Percentiles rank a stretch among this genome's conserved stretches.
Conservation (phyloP, 2,329 filamentous ascomycete species). For the Verticillium tricorpus region DNA sequence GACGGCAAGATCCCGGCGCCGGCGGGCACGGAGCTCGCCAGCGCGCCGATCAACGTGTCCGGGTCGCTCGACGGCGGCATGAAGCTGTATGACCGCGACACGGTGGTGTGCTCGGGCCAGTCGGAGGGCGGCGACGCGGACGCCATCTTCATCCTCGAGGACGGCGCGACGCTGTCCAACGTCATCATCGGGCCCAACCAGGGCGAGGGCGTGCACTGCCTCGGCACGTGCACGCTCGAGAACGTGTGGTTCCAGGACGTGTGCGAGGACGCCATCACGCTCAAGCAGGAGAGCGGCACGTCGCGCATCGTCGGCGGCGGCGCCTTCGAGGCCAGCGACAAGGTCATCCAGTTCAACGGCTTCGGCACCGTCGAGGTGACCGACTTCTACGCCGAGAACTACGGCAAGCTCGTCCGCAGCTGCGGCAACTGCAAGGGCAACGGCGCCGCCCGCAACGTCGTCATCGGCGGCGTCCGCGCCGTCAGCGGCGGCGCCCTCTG, state of each 20-base stretch:
- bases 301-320: conserved; percentile 26
- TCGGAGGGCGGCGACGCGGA: conserved; percentile 10
- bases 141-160: conserved; percentile 47
- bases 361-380: conserved; percentile 30
- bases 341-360: conserved; percentile 37
- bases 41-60: conserved; percentile 32
- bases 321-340: conserved; percentile 26
- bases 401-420: conserved; percentile 44
- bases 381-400: conserved; percentile 36
- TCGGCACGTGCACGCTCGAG: conserved; percentile 31
- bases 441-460: conserved; percentile 18
- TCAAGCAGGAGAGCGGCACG: conserved; percentile 30
- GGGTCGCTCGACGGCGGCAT: conserved; percentile 41
- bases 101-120: conserved; percentile 8
- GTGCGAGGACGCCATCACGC: conserved; percentile 32
- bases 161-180: conserved; percentile 45
- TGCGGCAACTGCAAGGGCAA: conserved; percentile 40
- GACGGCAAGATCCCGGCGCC: conserved; percentile 28
- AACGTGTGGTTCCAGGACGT: conserved; percentile 44
- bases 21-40: conserved; percentile 30
- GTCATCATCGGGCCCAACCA: conserved; percentile 47
- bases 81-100: conserved; percentile 40
- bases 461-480: conserved; percentile 29
- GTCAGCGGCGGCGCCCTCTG: conserved; percentile 25
- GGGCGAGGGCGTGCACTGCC: conserved; percentile 46